Conservation (phyloP, 2,329 filamentous ascomycete genomes). For the Clarireedia hainanense region DNA sequence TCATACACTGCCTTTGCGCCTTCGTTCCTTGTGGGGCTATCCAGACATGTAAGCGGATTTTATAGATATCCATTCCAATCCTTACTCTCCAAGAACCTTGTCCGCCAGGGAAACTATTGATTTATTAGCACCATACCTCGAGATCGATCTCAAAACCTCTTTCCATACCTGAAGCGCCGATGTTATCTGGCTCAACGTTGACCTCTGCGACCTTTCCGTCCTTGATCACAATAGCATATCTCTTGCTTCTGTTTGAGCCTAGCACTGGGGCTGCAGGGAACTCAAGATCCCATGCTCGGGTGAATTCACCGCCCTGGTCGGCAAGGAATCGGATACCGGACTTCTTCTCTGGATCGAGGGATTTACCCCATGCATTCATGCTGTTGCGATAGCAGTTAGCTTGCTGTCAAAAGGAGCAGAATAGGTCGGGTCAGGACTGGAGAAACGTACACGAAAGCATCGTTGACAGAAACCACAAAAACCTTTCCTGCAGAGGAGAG, state of each 20-base stretch:
- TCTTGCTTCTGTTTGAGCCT: conserved; percentile 74
- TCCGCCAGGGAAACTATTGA: conserved; percentile 29
- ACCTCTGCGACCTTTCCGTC: conserved; percentile 76
- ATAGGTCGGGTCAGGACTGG: not conserved
- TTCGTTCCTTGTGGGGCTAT: not conserved
- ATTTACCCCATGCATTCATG: conserved; percentile 81
- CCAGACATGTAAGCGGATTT: not conserved
- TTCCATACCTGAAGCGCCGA: conserved; percentile 49
- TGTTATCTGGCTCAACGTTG: conserved; percentile 86
- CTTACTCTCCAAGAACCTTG: conserved; percentile 21
- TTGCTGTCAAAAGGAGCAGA: not conserved
- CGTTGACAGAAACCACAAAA: conserved; percentile 88
- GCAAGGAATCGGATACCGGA: conserved; percentile 82
- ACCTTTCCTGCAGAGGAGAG: conserved; percentile 74
- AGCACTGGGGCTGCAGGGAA: conserved; percentile 77
- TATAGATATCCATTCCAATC: not conserved
- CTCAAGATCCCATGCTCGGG: conserved; percentile 70
- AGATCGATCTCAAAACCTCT: not conserved
- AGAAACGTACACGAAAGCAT: conserved; percentile 77
- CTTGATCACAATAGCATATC: conserved; percentile 77
- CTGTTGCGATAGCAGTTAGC: conserved; percentile 34
- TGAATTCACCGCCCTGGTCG: conserved; percentile 72
- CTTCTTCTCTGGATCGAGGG: conserved; percentile 64
- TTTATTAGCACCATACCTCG: not conserved
- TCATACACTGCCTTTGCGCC: not conserved